phyloP scores from a whole-genome alignment of 2,329 filamentous ascomycete genomes.

The Xylariaceae sp. region DNA sequence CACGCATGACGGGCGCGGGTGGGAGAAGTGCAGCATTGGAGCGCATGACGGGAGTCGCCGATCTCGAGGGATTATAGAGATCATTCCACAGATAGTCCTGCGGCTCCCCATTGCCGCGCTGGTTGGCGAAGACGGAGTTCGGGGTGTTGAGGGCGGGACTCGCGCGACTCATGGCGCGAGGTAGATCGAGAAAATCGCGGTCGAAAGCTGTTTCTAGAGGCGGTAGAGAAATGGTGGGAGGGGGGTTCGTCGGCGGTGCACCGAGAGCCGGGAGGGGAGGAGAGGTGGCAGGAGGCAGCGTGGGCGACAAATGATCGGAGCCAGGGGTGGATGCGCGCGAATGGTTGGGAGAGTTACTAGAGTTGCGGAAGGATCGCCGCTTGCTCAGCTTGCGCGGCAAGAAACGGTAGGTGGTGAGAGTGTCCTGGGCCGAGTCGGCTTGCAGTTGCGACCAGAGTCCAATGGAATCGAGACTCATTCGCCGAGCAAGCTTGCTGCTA shows the following conservation, averaged over 20 bases:
- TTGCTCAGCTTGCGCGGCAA: conserved; percentile 29
- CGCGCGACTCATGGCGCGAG: conserved; percentile 22
- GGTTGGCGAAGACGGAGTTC: conserved; percentile 22
- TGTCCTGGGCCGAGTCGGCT: conserved; percentile 8
- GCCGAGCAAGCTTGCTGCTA: conserved; percentile 35
- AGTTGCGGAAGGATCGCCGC: conserved; percentile 29
- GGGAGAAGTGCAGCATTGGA: conserved; percentile 25
- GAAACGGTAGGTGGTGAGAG: conserved; percentile 14
- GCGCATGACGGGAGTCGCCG: conserved; percentile 23
- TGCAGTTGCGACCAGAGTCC: conserved; percentile 27
- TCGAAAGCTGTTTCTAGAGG: conserved; percentile 34
- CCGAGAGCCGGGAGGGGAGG: conserved; percentile 27
- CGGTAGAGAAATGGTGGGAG: conserved; percentile 39
- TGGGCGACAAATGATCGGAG: conserved; percentile 24
- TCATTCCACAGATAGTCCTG: conserved; percentile 28
- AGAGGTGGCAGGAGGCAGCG: conserved; percentile 28
- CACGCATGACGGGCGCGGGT: conserved; percentile 25
- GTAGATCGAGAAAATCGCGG: conserved; percentile 16
- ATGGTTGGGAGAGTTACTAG: conserved; percentile 20
- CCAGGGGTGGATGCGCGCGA: conserved; percentile 3
- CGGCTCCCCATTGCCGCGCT: conserved; percentile 20
- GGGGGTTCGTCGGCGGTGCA: conserved; percentile 35
- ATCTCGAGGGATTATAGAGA: conserved; percentile 20
- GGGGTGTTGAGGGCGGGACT: conserved; percentile 23
- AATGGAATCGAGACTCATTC: conserved; percentile 42